phyloP scores from a whole-genome alignment of 176 grass and related monocot species.

The Pharus latifolius region DNA sequence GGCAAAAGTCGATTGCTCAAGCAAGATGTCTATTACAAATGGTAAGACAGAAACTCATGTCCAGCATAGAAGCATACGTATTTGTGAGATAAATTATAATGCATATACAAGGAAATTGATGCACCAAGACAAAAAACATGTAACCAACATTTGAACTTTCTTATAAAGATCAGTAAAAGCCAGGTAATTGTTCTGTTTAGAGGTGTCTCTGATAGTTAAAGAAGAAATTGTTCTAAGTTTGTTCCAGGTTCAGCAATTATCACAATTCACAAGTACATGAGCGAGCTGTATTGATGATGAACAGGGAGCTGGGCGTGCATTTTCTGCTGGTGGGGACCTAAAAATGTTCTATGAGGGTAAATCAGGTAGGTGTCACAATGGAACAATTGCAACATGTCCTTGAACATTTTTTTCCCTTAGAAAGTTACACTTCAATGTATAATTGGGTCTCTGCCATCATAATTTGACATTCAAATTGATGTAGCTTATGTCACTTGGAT shows the following conservation, averaged over 20 bases:
- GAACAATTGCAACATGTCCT: background rate
- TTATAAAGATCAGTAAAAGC: no score
- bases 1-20: no score
- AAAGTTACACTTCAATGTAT: background rate
- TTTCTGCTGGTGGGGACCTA: conserved; percentile 91
- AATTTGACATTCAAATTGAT: background rate
- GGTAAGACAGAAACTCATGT: no score
- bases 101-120: no score
- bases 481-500: background rate
- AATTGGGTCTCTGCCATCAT: background rate
- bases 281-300: conserved; percentile 8
- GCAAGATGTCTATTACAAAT: no score
- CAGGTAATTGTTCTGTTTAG: background rate
- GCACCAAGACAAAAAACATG: background rate
- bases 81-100: no score
- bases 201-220: background rate
- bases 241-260: background rate
- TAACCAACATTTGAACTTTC: background rate
- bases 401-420: background rate
- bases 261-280: background rate
- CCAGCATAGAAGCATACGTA: no score
- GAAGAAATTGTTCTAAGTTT: background rate
- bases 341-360: conserved; percentile 98
- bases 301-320: conserved; percentile 73
- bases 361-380: conserved; percentile 42